Evolutionary conservation across 306 rosid species (phyloP).

Genomic region (Erythrophleum fordii): DNA sequence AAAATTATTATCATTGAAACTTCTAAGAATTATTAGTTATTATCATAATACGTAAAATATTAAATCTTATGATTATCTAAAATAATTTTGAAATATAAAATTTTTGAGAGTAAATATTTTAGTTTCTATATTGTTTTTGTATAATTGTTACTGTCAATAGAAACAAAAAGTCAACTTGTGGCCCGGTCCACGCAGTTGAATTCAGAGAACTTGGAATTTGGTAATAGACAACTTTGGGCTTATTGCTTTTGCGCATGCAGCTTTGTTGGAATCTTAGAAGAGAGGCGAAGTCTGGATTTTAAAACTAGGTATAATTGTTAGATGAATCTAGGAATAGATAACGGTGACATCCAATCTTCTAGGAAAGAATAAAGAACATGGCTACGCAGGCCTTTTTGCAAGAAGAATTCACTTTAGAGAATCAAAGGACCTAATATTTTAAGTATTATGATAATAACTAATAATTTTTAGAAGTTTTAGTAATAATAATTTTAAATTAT

Average conservation of each 20-base stretch:
- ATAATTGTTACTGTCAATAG: background rate
- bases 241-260: background rate
- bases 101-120: too few species aligned
- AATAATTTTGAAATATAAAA: too few species aligned
- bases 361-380: background rate
- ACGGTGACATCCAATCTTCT: background rate
- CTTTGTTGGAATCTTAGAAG: background rate
- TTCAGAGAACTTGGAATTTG: background rate
- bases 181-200: background rate
- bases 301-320: background rate
- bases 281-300: background rate
- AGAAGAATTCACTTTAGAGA: background rate
- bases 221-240: background rate
- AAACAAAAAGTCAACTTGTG: conserved; percentile 7
- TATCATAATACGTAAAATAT: too few species aligned
- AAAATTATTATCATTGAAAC: too few species aligned
- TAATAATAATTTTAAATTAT: too few species aligned
- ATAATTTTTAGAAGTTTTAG: too few species aligned
- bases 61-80: too few species aligned
- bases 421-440: background rate
- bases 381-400: background rate
- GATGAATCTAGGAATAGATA: background rate
- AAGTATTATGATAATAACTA: too few species aligned
- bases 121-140: too few species aligned
- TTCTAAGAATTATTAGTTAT: too few species aligned